Evolutionary conservation across 768 basidiomycete species (phyloP).

Genomic region (Cyclocybe cylindracea): DNA sequence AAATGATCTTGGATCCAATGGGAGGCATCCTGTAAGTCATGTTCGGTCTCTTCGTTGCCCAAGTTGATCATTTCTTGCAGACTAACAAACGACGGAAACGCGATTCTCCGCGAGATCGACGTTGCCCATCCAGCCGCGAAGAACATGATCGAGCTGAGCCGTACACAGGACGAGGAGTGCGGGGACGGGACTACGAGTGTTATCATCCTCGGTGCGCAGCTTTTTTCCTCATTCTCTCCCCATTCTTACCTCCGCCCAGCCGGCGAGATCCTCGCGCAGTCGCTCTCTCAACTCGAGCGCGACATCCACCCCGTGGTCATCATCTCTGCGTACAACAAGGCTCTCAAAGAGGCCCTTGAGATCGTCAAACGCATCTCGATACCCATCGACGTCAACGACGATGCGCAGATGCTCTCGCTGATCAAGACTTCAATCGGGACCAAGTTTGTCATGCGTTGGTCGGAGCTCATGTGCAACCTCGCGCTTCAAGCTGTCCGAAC

Average conservation of each 20-base stretch:
- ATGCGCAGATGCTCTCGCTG: slow-evolving; percentile 90
- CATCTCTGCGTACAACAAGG: slow-evolving; percentile 93
- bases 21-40: slow-evolving; percentile 88
- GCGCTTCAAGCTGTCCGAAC: slow-evolving; percentile 91
- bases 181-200: slow-evolving; percentile 99
- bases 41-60: background rate
- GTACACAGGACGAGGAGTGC: slow-evolving; percentile 99
- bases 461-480: slow-evolving; percentile 94
- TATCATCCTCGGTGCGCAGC: slow-evolving; percentile 84
- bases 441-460: slow-evolving; percentile 96
- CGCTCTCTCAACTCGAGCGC: slow-evolving; percentile 84
- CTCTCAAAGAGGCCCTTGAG: slow-evolving; percentile 87
- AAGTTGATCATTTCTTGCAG: slow-evolving; percentile 37
- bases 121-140: slow-evolving; percentile 99
- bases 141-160: slow-evolving; percentile 98
- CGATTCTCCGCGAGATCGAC: slow-evolving; percentile 75
- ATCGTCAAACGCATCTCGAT: slow-evolving; percentile 87
- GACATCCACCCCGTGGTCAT: slow-evolving; percentile 52
- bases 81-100: slow-evolving; percentile 98
- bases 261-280: slow-evolving; percentile 96
- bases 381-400: slow-evolving; percentile 75
- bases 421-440: slow-evolving; percentile 99
- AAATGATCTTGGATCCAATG: slow-evolving; percentile 99
- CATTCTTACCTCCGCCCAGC: slow-evolving; percentile 38
- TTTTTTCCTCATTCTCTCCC: background rate